Conservation (phyloP, 2,329 filamentous ascomycete species). For the Ascosphaera pollenicola region DNA sequence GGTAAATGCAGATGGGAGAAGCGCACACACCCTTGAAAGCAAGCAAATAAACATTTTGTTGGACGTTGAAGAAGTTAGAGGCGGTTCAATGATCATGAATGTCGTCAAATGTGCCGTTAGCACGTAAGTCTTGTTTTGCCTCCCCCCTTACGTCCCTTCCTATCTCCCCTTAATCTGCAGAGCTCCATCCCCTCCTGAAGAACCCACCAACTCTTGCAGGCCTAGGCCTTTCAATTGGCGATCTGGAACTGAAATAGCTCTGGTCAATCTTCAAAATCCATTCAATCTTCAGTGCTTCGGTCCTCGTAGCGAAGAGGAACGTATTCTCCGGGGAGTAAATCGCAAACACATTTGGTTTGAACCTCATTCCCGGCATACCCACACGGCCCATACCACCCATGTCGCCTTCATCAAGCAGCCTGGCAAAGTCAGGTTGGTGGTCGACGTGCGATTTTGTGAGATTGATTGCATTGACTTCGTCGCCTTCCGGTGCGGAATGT, state of each 20-base stretch:
- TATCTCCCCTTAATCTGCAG: too few species aligned
- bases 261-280: constrained; percentile 95
- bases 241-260: constrained; percentile 32
- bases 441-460: constrained; percentile 79
- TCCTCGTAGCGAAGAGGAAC: constrained; percentile 78
- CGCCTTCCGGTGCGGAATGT: constrained; percentile 63
- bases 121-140: too few species aligned
- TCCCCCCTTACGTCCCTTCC: too few species aligned
- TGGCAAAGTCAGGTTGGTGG: constrained; percentile 68
- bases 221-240: background rate
- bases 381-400: constrained; percentile 11
- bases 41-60: too few species aligned
- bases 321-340: constrained; percentile 89
- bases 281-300: constrained; percentile 80
- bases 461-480: constrained; percentile 77
- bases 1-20: too few species aligned
- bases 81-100: too few species aligned
- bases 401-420: constrained; percentile 38
- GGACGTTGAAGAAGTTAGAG: too few species aligned
- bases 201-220: background rate
- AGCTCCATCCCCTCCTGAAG: background rate
- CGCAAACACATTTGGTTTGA: constrained; percentile 60
- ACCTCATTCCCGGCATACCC: constrained; percentile 14
- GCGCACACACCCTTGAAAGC: too few species aligned
- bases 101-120: too few species aligned